Evolutionary conservation across 495 filamentous ascomycete species (phyloP).

Genomic region (Tuber calosporum): DNA sequence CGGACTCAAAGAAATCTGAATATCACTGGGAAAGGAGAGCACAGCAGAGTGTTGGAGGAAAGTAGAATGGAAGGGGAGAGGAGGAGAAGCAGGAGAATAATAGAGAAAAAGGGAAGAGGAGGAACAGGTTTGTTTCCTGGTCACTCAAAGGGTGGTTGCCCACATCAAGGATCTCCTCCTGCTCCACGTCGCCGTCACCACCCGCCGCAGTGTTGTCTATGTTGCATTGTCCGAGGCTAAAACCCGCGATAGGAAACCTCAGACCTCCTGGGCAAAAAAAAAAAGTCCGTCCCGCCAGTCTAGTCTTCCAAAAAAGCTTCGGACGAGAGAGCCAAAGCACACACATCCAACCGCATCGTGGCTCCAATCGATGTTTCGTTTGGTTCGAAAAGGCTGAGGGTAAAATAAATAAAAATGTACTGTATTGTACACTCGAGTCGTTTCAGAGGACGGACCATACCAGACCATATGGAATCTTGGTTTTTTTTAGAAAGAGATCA

Average conservation of each 20-base stretch:
- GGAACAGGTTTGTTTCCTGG: conserved; percentile 1
- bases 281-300: not conserved
- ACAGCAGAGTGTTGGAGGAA: conserved; percentile 10
- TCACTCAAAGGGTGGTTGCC: not conserved
- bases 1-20: conserved; percentile 13
- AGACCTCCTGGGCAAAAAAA: conserved; percentile 2
- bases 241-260: conserved; percentile 27
- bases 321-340: not conserved
- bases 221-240: conserved; percentile 23
- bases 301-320: not conserved
- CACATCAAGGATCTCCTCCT: conserved; percentile 1
- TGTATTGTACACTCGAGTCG: not conserved
- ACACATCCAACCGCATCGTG: conserved; percentile 32
- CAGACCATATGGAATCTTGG: not conserved
- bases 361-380: conserved; percentile 39
- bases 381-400: not conserved
- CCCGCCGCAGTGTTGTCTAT: conserved; percentile 25
- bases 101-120: conserved; percentile 21
- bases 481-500: not conserved
- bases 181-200: conserved; percentile 20
- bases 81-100: conserved; percentile 18
- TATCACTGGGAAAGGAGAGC: conserved; percentile 6
- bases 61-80: conserved; percentile 22
- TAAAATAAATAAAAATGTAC: not conserved
- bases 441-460: not conserved